A percentile compares a stretch with the other conserved stretches of the same genome.
Evolutionary conservation across 148 eudicot genomes (phyloP).

Genomic region (Dianthus caryophyllus): DNA sequence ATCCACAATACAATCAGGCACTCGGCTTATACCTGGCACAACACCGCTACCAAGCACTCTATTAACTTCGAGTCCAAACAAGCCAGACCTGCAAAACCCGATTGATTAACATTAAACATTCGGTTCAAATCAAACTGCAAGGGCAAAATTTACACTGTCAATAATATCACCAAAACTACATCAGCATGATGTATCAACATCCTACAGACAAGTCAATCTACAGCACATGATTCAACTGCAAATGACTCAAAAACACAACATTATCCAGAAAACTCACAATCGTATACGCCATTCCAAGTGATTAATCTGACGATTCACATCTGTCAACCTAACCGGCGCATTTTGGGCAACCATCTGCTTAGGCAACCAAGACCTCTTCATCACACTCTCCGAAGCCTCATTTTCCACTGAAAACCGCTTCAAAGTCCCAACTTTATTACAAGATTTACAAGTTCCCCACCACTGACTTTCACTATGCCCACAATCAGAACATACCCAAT

Average conservation of each 20-base stretch:
- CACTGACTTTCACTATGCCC: slow-evolving; percentile 74
- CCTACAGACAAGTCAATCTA: not conserved
- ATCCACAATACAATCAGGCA: not conserved
- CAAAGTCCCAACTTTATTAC: slow-evolving; percentile 48
- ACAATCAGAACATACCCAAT: slow-evolving; percentile 68
- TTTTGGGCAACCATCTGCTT: slow-evolving; percentile 24
- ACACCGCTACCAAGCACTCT: slow-evolving; percentile 96
- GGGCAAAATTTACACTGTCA: not conserved
- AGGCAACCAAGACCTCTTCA: slow-evolving; percentile 64
- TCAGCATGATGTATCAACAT: not conserved
- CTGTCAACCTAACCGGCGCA: slow-evolving; percentile 60
- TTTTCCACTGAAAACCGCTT: slow-evolving; percentile 36
- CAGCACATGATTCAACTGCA: not conserved
- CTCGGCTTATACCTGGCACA: slow-evolving; percentile 60
- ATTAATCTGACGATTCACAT: slow-evolving; percentile 59
- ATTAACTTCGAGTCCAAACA: slow-evolving; percentile 75
- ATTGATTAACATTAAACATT: slow-evolving; percentile 5
- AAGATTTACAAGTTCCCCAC: slow-evolving; percentile 77
- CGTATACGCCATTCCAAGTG: slow-evolving; percentile 66
- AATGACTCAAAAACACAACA: too few species aligned
- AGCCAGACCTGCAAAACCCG: slow-evolving; percentile 53
- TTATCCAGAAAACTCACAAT: slow-evolving; percentile 44
- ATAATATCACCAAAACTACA: not conserved
- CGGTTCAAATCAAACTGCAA: not conserved
- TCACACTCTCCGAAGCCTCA: slow-evolving; percentile 50